Conservation (phyloP, 208 protist genomes). For the Trypanosoma avium region DNA sequence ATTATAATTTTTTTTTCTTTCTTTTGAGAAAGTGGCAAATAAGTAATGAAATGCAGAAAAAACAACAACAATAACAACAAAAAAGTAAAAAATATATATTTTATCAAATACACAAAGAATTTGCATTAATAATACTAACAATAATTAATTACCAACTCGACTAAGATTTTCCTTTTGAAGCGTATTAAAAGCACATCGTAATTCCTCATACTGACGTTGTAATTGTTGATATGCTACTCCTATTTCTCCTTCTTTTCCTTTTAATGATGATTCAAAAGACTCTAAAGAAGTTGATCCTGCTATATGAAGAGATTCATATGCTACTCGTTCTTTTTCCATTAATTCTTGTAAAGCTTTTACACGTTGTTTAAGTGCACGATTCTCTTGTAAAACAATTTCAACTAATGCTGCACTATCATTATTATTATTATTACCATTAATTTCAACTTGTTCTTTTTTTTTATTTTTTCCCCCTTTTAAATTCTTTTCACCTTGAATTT, state of each 20-base stretch:
- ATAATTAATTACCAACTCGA: background rate
- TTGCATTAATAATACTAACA: background rate
- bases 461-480: constrained; percentile 4
- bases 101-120: constrained; percentile 11
- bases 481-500: background rate
- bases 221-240: constrained; percentile 9
- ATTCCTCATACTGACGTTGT: constrained; percentile 22
- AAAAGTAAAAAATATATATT: constrained; percentile 11
- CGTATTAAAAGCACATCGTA: constrained; percentile 22
- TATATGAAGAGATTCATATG: constrained; percentile 29
- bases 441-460: background rate
- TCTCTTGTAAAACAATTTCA: constrained; percentile 37
- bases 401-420: background rate
- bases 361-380: constrained; percentile 50
- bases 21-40: no score
- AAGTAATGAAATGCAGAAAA: no score
- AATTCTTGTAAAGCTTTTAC: constrained; percentile 50
- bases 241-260: background rate
- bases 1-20: no score
- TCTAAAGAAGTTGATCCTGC: background rate
- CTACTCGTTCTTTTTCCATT: constrained; percentile 44
- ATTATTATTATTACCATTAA: background rate
- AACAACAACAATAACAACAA: background rate
- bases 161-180: constrained; percentile 18
- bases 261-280: background rate